A percentile compares a stretch with the other conserved stretches of the same genome.
These are phyloP conservation scores for Mycena belliarum DNA, from an alignment of 768 basidiomycete genomes.

Conservation along the genomic window DNA sequence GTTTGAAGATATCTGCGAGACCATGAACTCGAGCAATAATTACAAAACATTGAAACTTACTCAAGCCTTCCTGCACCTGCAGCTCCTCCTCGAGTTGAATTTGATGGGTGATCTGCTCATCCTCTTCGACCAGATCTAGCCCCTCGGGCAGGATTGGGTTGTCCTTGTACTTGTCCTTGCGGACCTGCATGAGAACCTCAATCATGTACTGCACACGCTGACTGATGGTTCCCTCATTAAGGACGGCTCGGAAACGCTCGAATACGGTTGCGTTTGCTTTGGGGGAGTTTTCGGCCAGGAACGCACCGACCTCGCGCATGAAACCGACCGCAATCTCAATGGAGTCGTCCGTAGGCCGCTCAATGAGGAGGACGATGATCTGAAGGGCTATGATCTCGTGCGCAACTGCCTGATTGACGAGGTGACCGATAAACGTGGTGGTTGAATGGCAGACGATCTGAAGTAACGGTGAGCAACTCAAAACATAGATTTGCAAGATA, in stretches of 20 bases:
- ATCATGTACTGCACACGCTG: conserved; percentile 99
- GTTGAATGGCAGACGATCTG: conserved; percentile 93
- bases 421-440: conserved; percentile 87
- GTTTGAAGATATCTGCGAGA: conserved; percentile 86
- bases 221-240: conserved; percentile 94
- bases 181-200: conserved; percentile 97
- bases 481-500: too few relatives aligned
- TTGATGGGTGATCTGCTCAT: conserved; percentile 96
- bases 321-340: conserved; percentile 99
- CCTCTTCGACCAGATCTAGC: conserved; percentile 94
- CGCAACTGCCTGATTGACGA: conserved; percentile 91
- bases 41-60: conserved; percentile 49
- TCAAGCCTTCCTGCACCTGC: conserved; percentile 91
- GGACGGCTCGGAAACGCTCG: conserved; percentile 94
- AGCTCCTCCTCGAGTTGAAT: conserved; percentile 91
- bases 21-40: neutral
- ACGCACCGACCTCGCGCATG: conserved; percentile 96
- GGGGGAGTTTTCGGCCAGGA: conserved; percentile 89
- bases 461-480: neutral
- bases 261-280: conserved; percentile 94
- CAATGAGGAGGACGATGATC: conserved; percentile 93
- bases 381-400: conserved; percentile 94
- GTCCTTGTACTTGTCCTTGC: conserved; percentile 99
- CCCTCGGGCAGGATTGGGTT: conserved; percentile 95
- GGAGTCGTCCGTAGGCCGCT: conserved; percentile 94